A percentile compares a stretch with the other conserved stretches of the same genome.
Conservation (phyloP, 1,284 basidiomycete species). For the Pseudozyma sp. region DNA sequence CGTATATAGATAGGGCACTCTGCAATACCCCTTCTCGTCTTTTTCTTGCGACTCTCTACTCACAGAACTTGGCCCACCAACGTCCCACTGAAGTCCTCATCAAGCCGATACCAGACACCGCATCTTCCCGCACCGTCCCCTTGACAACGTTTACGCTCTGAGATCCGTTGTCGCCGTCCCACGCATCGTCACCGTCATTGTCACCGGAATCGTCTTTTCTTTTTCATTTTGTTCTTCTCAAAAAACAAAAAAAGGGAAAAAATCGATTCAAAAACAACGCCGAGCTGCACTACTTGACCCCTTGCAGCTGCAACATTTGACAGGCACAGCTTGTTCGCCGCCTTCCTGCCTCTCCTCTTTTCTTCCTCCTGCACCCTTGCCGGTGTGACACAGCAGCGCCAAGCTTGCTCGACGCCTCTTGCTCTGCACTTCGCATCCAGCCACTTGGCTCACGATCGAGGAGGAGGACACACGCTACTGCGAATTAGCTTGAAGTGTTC, state of each 20-base stretch:
- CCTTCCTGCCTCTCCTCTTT: no score
- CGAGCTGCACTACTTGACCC: conserved; percentile 38
- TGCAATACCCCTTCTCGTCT: no score
- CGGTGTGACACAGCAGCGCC: not conserved
- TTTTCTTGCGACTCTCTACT: no score
- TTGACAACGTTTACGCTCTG: not conserved
- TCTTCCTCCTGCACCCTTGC: no score
- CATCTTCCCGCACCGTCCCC: no score
- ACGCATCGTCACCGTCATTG: not conserved
- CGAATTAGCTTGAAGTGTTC: not conserved
- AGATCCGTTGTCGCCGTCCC: not conserved
- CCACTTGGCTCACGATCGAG: no score
- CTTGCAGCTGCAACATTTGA: conserved; percentile 22
- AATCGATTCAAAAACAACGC: not conserved
- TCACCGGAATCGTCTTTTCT: not conserved
- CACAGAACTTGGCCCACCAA: no score
- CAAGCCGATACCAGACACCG: no score
- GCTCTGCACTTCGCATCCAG: no score
- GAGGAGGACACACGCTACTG: not conserved
- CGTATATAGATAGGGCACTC: no score
- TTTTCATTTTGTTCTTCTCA: not conserved
- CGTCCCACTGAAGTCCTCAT: no score
- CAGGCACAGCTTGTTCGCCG: not conserved
- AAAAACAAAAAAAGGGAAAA: not conserved
- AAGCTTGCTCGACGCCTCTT: no score